Evolutionary conservation across 2,329 filamentous ascomycete genomes (phyloP).

Genomic region (Pyrenophora tritici-repentis): DNA sequence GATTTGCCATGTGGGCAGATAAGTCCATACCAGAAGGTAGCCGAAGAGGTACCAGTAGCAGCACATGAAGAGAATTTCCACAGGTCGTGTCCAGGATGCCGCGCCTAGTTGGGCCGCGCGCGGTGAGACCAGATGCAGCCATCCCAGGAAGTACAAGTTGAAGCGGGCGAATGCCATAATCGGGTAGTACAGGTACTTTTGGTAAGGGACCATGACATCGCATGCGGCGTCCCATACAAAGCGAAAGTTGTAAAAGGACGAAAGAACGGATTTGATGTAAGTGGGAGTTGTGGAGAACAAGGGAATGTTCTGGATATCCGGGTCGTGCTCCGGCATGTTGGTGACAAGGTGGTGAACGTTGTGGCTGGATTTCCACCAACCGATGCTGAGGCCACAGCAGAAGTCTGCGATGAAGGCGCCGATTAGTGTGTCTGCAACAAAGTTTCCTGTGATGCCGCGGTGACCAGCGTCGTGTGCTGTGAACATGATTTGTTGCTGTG

Average conservation of each 20-base stretch:
- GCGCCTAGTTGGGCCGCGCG: slow-evolving; percentile 74
- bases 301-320: slow-evolving; percentile 67
- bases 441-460: slow-evolving; percentile 65
- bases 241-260: slow-evolving; percentile 80
- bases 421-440: slow-evolving; percentile 63
- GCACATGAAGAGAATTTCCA: slow-evolving; percentile 75
- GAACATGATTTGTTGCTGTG: slow-evolving; percentile 70
- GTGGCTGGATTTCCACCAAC: slow-evolving; percentile 73
- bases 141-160: slow-evolving; percentile 83
- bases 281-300: slow-evolving; percentile 87
- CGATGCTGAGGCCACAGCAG: slow-evolving; percentile 68
- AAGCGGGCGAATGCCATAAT: slow-evolving; percentile 81
- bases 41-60: slow-evolving; percentile 90
- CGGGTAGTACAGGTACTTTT: slow-evolving; percentile 83
- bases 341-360: slow-evolving; percentile 71
- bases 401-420: slow-evolving; percentile 68
- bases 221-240: slow-evolving; percentile 80
- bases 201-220: slow-evolving; percentile 70
- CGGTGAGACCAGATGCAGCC: slow-evolving; percentile 73
- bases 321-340: slow-evolving; percentile 60
- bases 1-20: slow-evolving; percentile 69
- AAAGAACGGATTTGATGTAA: slow-evolving; percentile 72
- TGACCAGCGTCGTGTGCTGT: slow-evolving; percentile 69
- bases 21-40: slow-evolving; percentile 76
- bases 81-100: slow-evolving; percentile 80